Base-by-base conservation (phyloP, 2,329 filamentous ascomycete genomes). In the Annulohypoxylon truncatum region DNA sequence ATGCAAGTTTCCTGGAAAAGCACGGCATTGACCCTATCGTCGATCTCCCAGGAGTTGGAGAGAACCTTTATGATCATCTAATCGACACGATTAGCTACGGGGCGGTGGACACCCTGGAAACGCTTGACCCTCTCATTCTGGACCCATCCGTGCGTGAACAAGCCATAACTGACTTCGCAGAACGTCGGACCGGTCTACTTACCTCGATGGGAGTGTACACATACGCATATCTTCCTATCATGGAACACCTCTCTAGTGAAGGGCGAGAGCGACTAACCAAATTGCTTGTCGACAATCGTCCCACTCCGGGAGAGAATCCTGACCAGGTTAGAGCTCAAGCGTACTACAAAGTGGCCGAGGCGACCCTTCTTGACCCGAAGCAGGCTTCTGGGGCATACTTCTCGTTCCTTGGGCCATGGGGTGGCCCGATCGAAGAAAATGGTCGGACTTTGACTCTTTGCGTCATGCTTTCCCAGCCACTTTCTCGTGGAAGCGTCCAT, bases 1-100 rank as follows among this genome's bases (percentile, higher is more conserved):
- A 64, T 13, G 18, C 18, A 2, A 24, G 31, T 0, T 13, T 62
- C 12, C 54, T 72, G 0, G 2, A 33, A 4, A 12, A 76, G 10
- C 7, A 78, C 62, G 67, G 71, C 70, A 72, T 78, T 74, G 4
- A 73, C 63, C 10, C 73, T 69, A 26, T 76, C 69, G 50, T 75
- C 69, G 26, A 77, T 71, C 50, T 67, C 13, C 62, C 68, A 3
- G 59, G 59, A n/a, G 71, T 72, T 1, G 71, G 71, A 65, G 71
- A 77, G 61, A 77, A 74, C 33, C 72, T 66, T 18, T 48, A 64
- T 1, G 65, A 70, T 33, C 64, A 70, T 18, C 53, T 61, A 8
- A 20, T 66, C 6, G 64, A 33, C 29, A 24, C 15, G 1, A 33
- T 47, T 5, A 50, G 53, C 15, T 64, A 48, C n/a, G 59, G 29